These are phyloP conservation scores for Kalanchoe fedtschenkoi DNA, from an alignment of 164 flowering plant species.

Conservation along the genomic window DNA sequence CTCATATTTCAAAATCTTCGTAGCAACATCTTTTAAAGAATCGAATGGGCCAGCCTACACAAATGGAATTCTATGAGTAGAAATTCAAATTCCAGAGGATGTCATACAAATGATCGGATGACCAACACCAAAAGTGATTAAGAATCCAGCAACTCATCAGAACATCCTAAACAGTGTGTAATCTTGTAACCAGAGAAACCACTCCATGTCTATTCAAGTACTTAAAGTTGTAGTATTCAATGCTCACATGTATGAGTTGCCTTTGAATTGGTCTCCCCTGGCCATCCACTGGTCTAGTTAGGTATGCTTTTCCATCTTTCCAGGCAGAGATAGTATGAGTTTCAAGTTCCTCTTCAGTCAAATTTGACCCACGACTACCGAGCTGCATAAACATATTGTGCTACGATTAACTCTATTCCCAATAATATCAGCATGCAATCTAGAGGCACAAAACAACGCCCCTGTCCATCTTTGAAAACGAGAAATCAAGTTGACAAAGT, in stretches of 20 bases:
- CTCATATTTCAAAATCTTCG: constrained; percentile 60
- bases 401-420: neutral
- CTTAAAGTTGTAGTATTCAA: neutral
- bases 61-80: neutral
- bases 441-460: neutral
- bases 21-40: constrained; percentile 65
- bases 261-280: constrained; percentile 31
- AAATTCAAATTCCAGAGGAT: neutral
- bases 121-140: too few relatives aligned
- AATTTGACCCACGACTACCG: constrained; percentile 72
- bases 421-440: neutral
- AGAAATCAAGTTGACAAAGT: neutral
- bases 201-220: neutral
- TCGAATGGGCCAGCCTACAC: constrained; percentile 85
- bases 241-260: constrained; percentile 62
- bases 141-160: neutral
- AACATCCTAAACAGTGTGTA: neutral
- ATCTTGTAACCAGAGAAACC: neutral
- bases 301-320: constrained; percentile 70
- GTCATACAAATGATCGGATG: neutral
- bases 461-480: neutral
- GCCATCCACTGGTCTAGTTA: constrained; percentile 44
- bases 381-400: constrained; percentile 36
- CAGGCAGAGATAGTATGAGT: constrained; percentile 90
- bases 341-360: constrained; percentile 95